Evolutionary conservation across 805 yeast genomes (phyloP), one percentile per base, ranked within the genome.

Genomic region (Nakazawaea ishiwadae): DNA sequence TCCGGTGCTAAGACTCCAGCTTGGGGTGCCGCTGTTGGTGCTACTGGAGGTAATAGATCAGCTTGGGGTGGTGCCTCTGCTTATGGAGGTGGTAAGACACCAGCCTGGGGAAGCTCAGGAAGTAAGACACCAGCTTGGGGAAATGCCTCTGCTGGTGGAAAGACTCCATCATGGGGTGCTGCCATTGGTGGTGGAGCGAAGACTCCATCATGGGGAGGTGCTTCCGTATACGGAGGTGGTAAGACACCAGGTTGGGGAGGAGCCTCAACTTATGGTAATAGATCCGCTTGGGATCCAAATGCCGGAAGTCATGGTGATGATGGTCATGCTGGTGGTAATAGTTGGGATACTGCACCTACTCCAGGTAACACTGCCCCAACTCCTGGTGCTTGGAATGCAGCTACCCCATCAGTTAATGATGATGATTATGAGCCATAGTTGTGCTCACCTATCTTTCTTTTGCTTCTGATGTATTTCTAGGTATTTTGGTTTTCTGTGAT

Each of bases 91-190:
- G 73, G 73, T 35, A 62, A 65, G 42, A 68, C 77, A 4, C 71
- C 55, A 24, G 60, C 45, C 44, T 68, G 59, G 63, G 64, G 71
- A 61, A 73, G 75, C n/a, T n/a, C n/a, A 38, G 79, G 79, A 14
- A 72, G 73, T 35, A 62, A 65, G 42, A 68, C 77, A 4, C 75
- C 77, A 2, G 72, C 76, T 1, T 68, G 71, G 68, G 51, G 56
- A 18, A 35, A 46, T 26, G 15, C 38, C 17, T 46, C 50, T 4
- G 43, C 63, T 5, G 73, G 71, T n/a, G 73, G 73, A 2, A 65
- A 56, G 47, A 70, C 77, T 9, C 79, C 84, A 2, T 68, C 80
- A 1, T 76, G 85, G 83, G 54, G 56, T 21, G 42, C 57, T 11
- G 55, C 55, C 3, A 58, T 54, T 38, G 58, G 52, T 31, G 54